Conservation (phyloP, 352 stramenopile species). For the Phytophthora pini region DNA sequence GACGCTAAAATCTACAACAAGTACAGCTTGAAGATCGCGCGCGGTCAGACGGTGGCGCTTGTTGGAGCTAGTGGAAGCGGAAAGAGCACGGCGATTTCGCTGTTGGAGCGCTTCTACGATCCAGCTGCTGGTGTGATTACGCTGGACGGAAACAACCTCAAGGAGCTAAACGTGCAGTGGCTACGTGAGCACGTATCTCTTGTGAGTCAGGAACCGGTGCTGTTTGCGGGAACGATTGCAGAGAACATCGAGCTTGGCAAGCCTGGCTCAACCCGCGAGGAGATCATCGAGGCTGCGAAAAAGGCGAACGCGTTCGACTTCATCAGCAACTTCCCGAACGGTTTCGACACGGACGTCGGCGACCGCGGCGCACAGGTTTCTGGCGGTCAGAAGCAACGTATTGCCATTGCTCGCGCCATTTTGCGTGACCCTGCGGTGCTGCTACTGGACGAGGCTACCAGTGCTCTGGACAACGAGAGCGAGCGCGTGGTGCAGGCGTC, state of each 20-base stretch:
- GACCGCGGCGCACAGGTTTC: slow-evolving; percentile 45
- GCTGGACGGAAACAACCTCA: slow-evolving; percentile 38
- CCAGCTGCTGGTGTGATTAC: slow-evolving; percentile 36
- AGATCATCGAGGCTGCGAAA: slow-evolving; percentile 43
- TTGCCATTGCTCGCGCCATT: slow-evolving; percentile 44
- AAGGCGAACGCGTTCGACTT: slow-evolving; percentile 50
- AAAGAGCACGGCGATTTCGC: slow-evolving; percentile 44
- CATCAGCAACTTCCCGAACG: slow-evolving; percentile 40
- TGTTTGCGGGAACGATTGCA: slow-evolving; percentile 44
- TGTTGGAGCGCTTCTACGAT: slow-evolving; percentile 47
- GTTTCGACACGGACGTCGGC: slow-evolving; percentile 45
- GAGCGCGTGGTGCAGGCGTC: slow-evolving; percentile 46
- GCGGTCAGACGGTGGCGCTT: slow-evolving; percentile 44
- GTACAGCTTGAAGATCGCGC: slow-evolving; percentile 39
- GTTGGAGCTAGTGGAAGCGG: slow-evolving; percentile 43
- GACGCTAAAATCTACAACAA: slow-evolving; percentile 53
- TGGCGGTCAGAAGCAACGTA: slow-evolving; percentile 45
- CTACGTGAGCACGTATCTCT: slow-evolving; percentile 43
- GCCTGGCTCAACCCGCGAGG: slow-evolving; percentile 36
- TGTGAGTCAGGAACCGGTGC: slow-evolving; percentile 44
- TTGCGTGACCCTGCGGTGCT: slow-evolving; percentile 40
- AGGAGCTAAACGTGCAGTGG: slow-evolving; percentile 44
- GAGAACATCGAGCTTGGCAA: slow-evolving; percentile 48
- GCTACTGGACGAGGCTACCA: slow-evolving; percentile 42
- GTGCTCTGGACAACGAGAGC: slow-evolving; percentile 46